These are phyloP conservation scores for Beauveria medogensis DNA, from an alignment of 2,329 filamentous ascomycete species.

Conservation along the genomic window DNA sequence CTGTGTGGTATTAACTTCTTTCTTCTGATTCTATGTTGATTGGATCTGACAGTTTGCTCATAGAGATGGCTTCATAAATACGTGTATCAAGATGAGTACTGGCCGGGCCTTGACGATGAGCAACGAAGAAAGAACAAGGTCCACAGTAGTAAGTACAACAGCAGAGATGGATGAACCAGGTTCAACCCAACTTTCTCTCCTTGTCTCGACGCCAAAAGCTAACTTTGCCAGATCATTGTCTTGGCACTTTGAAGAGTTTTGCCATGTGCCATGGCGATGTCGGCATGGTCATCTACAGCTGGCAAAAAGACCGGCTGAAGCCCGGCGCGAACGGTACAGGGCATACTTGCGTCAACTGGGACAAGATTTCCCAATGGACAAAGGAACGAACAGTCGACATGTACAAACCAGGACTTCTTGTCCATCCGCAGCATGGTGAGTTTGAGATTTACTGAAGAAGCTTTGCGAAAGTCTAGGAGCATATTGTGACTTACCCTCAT, in stretches of 20 bases:
- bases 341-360: conserved; percentile 3
- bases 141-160: conserved; percentile 7
- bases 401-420: conserved; percentile 3
- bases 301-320: conserved; percentile 3
- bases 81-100: conserved; percentile 9
- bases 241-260: neutral
- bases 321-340: conserved; percentile 1
- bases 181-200: too few relatives aligned
- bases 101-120: conserved; percentile 3
- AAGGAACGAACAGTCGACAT: neutral
- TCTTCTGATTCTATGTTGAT: too few relatives aligned
- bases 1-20: neutral
- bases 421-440: conserved; percentile 2
- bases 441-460: neutral
- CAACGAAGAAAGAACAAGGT: conserved; percentile 7
- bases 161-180: neutral
- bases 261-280: conserved; percentile 8
- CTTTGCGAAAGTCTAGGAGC: too few relatives aligned
- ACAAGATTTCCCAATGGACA: neutral
- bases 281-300: conserved; percentile 11
- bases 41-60: neutral
- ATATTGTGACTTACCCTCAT: neutral
- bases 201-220: neutral
- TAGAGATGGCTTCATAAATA: conserved; percentile 11
- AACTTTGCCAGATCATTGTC: neutral